phyloP scores from a whole-genome alignment of 2,329 filamentous ascomycete genomes.

The Malbranchea cinnamomea region DNA sequence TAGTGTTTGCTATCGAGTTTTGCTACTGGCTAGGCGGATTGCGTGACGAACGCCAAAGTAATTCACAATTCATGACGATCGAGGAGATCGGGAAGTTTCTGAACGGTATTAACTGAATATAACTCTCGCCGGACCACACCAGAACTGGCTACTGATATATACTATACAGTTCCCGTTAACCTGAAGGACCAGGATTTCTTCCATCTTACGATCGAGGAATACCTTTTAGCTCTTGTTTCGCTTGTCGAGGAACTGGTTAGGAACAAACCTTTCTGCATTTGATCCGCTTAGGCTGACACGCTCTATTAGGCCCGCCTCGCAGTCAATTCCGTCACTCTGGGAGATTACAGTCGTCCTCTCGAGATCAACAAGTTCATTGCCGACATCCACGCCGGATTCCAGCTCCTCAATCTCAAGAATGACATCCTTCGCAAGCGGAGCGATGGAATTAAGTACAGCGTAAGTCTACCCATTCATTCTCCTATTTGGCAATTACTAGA shows the following conservation, averaged over 20 bases:
- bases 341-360: conserved; percentile 72
- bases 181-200: conserved; percentile 80
- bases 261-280: conserved; percentile 1
- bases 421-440: conserved; percentile 75
- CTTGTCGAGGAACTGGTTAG: conserved; percentile 72
- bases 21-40: conserved; percentile 72
- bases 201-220: conserved; percentile 94
- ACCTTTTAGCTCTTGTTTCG: conserved; percentile 73
- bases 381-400: conserved; percentile 88
- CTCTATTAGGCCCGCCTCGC: conserved; percentile 55
- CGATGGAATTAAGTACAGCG: conserved; percentile 87
- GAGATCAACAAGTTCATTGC: conserved; percentile 88
- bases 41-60: conserved; percentile 36
- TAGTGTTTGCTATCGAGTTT: conserved; percentile 45
- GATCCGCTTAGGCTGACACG: background rate
- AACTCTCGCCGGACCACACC: background rate
- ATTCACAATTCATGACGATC: conserved; percentile 62
- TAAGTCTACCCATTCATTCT: conserved; percentile 18
- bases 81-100: conserved; percentile 73
- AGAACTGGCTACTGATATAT: conserved; percentile 4
- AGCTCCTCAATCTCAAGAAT: conserved; percentile 95
- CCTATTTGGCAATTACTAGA: conserved; percentile 1
- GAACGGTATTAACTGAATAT: conserved; percentile 58
- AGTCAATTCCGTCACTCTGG: conserved; percentile 84
- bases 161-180: conserved; percentile 62